These are phyloP conservation scores for Nicotiana sylvestris DNA, from an alignment of 257 asterid genomes.

Conservation along the genomic window DNA sequence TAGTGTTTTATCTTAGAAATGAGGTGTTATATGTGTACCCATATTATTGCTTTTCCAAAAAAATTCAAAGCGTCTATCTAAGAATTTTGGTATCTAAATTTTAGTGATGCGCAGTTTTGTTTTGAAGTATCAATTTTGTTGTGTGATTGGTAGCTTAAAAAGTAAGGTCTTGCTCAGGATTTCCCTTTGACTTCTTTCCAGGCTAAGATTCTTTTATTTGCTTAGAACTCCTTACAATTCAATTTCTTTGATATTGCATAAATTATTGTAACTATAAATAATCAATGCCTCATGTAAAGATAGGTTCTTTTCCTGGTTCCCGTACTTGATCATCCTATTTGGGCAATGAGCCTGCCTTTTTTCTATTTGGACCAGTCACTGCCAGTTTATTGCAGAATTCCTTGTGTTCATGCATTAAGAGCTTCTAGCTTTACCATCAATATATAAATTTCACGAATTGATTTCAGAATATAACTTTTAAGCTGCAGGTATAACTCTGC, in stretches of 20 bases:
- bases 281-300: not conserved
- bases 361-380: not conserved
- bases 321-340: not conserved
- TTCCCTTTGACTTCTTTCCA: not conserved
- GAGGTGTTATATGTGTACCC: not conserved
- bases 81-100: not conserved
- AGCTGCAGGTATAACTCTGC: slow-evolving; percentile 37
- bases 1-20: not conserved
- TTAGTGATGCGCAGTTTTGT: not conserved
- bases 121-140: not conserved
- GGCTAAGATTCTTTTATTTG: not conserved
- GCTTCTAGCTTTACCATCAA: not conserved
- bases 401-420: not conserved
- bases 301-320: not conserved
- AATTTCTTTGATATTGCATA: not conserved
- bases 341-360: not conserved
- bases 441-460: slow-evolving; percentile 1
- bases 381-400: not conserved
- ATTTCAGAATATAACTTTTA: slow-evolving; percentile 16
- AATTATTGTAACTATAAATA: not conserved
- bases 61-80: no score
- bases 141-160: not conserved
- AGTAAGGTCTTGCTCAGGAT: not conserved
- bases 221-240: not conserved
- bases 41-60: not conserved